Base-by-base conservation (phyloP, 306 rosid genomes). In the Lupinus albus region DNA sequence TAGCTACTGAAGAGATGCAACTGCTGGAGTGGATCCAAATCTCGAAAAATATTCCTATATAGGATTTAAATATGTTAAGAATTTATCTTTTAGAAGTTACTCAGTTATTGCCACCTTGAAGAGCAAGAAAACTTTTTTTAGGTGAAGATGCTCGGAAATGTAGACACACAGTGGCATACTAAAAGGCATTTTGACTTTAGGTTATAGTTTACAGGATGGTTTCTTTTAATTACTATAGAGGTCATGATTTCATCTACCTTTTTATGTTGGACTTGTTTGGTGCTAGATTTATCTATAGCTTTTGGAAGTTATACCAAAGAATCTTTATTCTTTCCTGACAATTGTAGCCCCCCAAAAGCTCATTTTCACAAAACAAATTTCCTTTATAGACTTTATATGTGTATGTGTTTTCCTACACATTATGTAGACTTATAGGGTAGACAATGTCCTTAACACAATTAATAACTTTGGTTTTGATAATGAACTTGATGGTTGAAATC, bases 341-440 rank as follows among this genome's bases (percentile, higher is more conserved):
- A 28, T 12, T 55, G 28, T 32, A 66, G 79, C 3, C 52, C 28
- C 80, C 76, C 42, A 55, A 9, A 46, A 76, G 18, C 78, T 78
- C 68, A 76, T 71, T 80, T 84, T 76, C 30, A 84, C 85, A 39
- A 9, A 39, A 2, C 12, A 55, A 50, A 33, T 17, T 36, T 49
- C 10, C 35, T n/a, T 18, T 5, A 7, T 49, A 49, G 57, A 51
- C 70, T 65, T 72, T 75, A 42, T 61, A 71, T 5, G 15, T 70
- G 54, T 30, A 6, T 61, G 45, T 50, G 12, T 52, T 73, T 73
- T 67, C 61, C 59, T 73, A 61, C 68, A 63, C 68, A 44, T 35
- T 48, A 50, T 42, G 75, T 75, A 76, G 78, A 79, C 79, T 71
- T 79, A 60, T 74, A 77, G 80, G 80, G 75, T 81, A 86, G 61